Evolutionary conservation across 2,329 filamentous ascomycete species (phyloP).

Genomic region (Dactylonectria estremocensis): DNA sequence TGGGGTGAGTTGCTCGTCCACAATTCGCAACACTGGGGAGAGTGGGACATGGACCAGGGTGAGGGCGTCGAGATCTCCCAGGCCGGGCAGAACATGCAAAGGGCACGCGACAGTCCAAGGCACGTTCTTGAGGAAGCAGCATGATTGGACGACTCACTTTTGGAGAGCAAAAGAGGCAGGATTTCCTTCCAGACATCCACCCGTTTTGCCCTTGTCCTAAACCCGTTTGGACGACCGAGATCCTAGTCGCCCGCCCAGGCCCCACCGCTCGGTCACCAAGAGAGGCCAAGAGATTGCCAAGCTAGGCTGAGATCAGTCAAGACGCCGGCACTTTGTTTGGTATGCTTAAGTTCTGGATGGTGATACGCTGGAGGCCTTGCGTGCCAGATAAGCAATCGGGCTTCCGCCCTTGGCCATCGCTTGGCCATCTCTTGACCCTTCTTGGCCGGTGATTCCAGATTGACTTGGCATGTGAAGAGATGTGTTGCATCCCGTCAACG

Average conservation of each 20-base stretch:
- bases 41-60: background rate
- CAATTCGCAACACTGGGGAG: background rate
- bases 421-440: no score
- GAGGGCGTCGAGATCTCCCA: background rate
- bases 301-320: conserved; percentile 2
- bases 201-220: background rate
- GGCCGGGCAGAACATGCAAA: background rate
- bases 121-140: background rate
- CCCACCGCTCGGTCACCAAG: conserved; percentile 11
- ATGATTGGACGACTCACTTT: background rate
- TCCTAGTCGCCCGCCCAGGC: background rate
- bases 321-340: background rate
- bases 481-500: no score
- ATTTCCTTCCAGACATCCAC: background rate
- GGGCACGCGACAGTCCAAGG: background rate
- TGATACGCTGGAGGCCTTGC: no score
- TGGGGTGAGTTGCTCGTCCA: background rate
- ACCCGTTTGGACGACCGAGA: background rate
- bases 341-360: background rate
- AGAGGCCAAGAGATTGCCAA: background rate
- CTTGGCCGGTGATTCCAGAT: no score
- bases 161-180: background rate
- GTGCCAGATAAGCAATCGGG: no score
- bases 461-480: no score
- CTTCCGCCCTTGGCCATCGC: no score